Evolutionary conservation across 768 basidiomycete species (phyloP).

Genomic region (Kwoniella bestiolae): DNA sequence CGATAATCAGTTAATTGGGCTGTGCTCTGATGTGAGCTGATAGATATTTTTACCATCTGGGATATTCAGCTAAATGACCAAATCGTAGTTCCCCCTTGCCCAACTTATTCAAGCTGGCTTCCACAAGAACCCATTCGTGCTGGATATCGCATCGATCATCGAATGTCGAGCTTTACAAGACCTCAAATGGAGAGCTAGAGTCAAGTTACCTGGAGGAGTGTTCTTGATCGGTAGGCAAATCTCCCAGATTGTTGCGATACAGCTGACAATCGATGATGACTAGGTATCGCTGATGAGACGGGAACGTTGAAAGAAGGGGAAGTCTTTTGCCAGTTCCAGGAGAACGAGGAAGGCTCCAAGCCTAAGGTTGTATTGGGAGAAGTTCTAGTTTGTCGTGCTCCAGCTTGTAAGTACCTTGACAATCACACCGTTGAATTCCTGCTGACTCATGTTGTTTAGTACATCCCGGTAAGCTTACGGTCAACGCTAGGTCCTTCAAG

Average conservation of each 20-base stretch:
- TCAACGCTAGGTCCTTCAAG: background rate
- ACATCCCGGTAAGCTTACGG: conserved; percentile 29
- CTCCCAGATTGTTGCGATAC: background rate
- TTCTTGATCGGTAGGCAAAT: conserved; percentile 51
- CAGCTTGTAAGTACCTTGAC: conserved; percentile 42
- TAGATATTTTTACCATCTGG: background rate
- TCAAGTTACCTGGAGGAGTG: conserved; percentile 48
- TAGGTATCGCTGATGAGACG: conserved; percentile 54
- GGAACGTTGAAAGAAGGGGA: conserved; percentile 48
- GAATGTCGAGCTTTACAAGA: conserved; percentile 53
- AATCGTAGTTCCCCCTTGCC: conserved; percentile 45
- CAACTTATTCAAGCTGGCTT: conserved; percentile 49
- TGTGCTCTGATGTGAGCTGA: conserved; percentile 35
- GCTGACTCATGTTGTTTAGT: conserved; percentile 9
- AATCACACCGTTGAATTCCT: too few relatives aligned
- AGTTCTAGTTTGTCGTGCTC: conserved; percentile 52
- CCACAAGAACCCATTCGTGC: conserved; percentile 47
- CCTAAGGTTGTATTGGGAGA: conserved; percentile 37
- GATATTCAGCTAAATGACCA: background rate
- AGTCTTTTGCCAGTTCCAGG: conserved; percentile 54
- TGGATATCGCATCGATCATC: conserved; percentile 48
- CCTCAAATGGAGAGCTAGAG: conserved; percentile 54
- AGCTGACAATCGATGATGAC: background rate
- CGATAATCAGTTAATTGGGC: conserved; percentile 36
- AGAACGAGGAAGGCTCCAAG: conserved; percentile 34